Evolutionary conservation across 768 basidiomycete species (phyloP), one percentile per base, ranked within the genome.

Genomic region (Trametes cubensis): DNA sequence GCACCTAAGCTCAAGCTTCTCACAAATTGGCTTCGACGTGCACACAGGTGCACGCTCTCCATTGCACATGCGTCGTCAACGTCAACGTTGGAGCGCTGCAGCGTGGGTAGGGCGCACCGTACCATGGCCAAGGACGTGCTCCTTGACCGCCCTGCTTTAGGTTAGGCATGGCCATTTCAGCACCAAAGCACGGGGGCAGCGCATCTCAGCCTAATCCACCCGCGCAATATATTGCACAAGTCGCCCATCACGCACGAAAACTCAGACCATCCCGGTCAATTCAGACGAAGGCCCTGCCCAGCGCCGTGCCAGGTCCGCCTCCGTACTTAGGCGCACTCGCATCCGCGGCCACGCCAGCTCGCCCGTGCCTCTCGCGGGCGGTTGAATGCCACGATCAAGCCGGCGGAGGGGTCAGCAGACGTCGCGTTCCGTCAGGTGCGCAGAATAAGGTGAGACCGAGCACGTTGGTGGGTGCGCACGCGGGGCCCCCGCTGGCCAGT

Each of bases 371-470:
- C 34, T 17, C 39, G 42, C 50, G 50, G 7, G 48, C 30, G 21
- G n/a, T n/a, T n/a, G 13, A 14, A 28, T 45, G 42, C 34, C 59
- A 42, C 52, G 45, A 41, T 41, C 54, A 38, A 8, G 28, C 52
- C n/a, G 50, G 44, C 54, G 34, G 25, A 7, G 61, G 55, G 61
- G 55, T 62, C 61, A 62, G 61, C 55, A 46, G 61, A 44, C 55
- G 49, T 39, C 41, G 38, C 53, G 60, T 44, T 25, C 52, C 47
- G 52, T 61, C 60, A 61, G 60, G 60, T 61, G 60, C 26, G 45
- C 38, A 40, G n/a, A 61, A 55, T 42, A 55, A 54, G 60, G 53
- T 54, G 60, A 48, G 53, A 61, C 52, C 6, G 45, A n/a, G 52
- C 58, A 52, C 51, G 51, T 60, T 60, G 51, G 51, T 47, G 50